phyloP scores from a whole-genome alignment of 345 rosid genomes.

The Hibiscus mutabilis region DNA sequence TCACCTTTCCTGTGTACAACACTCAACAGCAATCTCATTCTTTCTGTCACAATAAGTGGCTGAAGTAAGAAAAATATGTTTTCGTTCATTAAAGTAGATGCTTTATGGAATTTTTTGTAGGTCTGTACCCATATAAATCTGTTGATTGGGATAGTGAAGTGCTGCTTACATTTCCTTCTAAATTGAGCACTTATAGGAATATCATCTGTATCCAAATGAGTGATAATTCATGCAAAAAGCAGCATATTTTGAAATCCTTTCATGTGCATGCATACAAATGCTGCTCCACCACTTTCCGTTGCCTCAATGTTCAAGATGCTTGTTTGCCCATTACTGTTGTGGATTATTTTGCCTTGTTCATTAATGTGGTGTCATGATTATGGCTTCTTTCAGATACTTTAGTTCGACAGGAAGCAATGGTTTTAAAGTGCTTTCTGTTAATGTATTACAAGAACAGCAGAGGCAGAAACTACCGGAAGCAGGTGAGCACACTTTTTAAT shows the following conservation, averaged over 20 bases:
- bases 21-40: not conserved
- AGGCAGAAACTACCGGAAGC: slow-evolving; percentile 88
- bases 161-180: slow-evolving; percentile 2
- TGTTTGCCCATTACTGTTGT: not conserved
- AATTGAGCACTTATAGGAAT: not conserved
- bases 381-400: slow-evolving; percentile 64
- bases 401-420: slow-evolving; percentile 88
- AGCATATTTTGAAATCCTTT: not conserved
- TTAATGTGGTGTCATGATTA: slow-evolving; percentile 4
- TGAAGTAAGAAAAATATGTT: not conserved
- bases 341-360: slow-evolving; percentile 12
- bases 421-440: slow-evolving; percentile 69
- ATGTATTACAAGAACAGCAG: slow-evolving; percentile 91
- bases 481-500: slow-evolving; percentile 43
- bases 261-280: not conserved
- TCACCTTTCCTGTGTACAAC: not conserved
- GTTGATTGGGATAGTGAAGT: not conserved
- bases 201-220: not conserved
- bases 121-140: not conserved
- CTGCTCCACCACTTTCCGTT: not conserved
- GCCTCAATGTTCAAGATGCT: not conserved
- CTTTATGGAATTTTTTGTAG: not conserved
- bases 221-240: not conserved
- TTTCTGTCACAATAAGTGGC: not conserved
- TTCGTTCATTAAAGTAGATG: not conserved